Evolutionary conservation across 2,329 filamentous ascomycete genomes (phyloP).

Genomic region (Tolypocladium sp.): DNA sequence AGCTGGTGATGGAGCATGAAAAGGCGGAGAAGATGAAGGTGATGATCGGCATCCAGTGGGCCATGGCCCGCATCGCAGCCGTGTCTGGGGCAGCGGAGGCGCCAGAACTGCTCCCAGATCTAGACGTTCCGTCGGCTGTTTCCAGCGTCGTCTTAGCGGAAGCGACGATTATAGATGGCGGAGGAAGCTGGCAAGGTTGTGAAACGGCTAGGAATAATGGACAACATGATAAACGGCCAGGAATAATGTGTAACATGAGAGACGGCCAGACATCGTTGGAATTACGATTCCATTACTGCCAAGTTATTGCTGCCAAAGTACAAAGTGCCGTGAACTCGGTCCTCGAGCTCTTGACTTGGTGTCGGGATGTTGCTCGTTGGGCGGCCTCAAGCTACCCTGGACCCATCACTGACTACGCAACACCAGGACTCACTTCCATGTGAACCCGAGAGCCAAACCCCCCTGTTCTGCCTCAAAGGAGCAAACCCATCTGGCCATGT

Average conservation of each 20-base stretch:
- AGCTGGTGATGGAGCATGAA: too few relatives aligned
- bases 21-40: too few relatives aligned
- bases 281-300: neutral
- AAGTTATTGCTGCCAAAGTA: neutral
- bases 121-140: neutral
- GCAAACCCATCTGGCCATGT: too few relatives aligned
- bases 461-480: too few relatives aligned
- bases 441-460: too few relatives aligned
- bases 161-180: neutral
- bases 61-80: neutral
- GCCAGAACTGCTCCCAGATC: neutral
- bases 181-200: neutral
- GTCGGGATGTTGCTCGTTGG: conserved; percentile 36
- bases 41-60: neutral
- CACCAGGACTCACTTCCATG: neutral
- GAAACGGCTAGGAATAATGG: neutral
- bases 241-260: neutral
- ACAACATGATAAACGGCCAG: neutral
- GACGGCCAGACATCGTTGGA: neutral
- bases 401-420: neutral
- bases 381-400: conserved; percentile 50
- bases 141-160: neutral
- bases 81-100: neutral
- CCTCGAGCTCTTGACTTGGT: conserved; percentile 16
- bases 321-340: neutral